Base-by-base conservation (phyloP, 2,329 filamentous ascomycete species). In the Bisporella sp. region DNA sequence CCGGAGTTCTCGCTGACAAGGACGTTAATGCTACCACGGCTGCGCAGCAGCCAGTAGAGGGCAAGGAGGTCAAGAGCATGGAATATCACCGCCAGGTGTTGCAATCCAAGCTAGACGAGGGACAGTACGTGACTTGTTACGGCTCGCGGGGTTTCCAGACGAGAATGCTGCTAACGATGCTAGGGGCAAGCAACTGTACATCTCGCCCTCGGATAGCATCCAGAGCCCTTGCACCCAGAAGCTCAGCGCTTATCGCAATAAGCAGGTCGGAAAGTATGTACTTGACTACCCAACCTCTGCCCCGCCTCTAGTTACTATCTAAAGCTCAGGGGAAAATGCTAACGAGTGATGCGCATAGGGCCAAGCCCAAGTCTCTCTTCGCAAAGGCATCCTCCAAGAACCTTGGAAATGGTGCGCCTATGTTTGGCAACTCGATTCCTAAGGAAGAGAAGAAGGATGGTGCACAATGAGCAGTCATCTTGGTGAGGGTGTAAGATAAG, bases 161-260 rank as follows among this genome's bases (percentile, higher is more conserved):
- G 21, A 21, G 21, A 21, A 21, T 3, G 21, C 21, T 21, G 21
- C 21, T 21, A 21, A 21, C 21, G 21, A 3, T 13, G 11, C 44
- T 21, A 67, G 64, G 46, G 58, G 52, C 50, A 55, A 64, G 41
- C 58, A 60, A 56, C 57, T 60, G 39, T 92, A 91, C 70, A 75
- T 91, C 66, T 91, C 86, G 13, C 89, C 89, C 3, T 91, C 87
- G n/a, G 89, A 95, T 69, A 83, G 82, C 70, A 91, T 95, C 73
- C 87, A 90, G 83, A 90, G 85, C 61, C 89, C 89, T 35, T 90
- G 87, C 69, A 87, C 84, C 13, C 84, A 87, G 68, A 93, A 93
- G 77, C 79, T 93, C 62, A 85, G 78, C 56, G 84, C 85, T 40
- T 81, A 91, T 69, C 86, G 87, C 70, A 87, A 81, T 71, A 90